These are phyloP conservation scores for Meyerozyma carpophila DNA, from an alignment of 1,139 yeast species.

Conservation along the genomic window DNA sequence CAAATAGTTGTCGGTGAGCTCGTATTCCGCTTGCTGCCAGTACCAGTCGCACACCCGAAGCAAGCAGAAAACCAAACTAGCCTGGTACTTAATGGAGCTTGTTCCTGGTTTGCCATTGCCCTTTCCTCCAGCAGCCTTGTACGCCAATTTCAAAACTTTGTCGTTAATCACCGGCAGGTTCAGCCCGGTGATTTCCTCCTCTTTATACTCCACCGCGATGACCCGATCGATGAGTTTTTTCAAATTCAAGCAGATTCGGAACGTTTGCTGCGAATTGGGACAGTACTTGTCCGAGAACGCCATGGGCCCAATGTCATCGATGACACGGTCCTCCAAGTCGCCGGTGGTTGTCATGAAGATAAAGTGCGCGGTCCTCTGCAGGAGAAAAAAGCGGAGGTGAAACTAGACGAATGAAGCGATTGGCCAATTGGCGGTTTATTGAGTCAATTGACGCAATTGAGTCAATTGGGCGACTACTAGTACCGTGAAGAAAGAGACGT, in stretches of 20 bases:
- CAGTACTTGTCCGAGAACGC: slow-evolving; percentile 14
- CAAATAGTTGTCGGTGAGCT: slow-evolving; percentile 64
- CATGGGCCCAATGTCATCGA: not conserved
- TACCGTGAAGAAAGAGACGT: no score
- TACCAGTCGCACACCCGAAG: slow-evolving; percentile 81
- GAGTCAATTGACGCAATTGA: no score
- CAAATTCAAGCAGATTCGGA: slow-evolving; percentile 69
- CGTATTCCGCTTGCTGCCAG: slow-evolving; percentile 51
- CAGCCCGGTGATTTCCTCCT: slow-evolving; percentile 44
- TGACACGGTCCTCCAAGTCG: slow-evolving; percentile 2
- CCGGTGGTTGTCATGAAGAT: not conserved
- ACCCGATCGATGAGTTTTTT: slow-evolving; percentile 67
- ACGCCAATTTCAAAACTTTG: slow-evolving; percentile 53
- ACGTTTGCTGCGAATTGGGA: slow-evolving; percentile 65
- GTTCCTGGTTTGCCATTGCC: slow-evolving; percentile 56
- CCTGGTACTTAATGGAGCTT: slow-evolving; percentile 58
- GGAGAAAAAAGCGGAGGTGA: not conserved
- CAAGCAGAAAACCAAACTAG: slow-evolving; percentile 63
- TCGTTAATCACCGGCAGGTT: slow-evolving; percentile 61
- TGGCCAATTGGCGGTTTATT: no score
- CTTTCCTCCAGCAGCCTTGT: slow-evolving; percentile 78
- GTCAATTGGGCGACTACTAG: no score
- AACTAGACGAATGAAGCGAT: no score
- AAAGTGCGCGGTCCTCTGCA: not conserved
- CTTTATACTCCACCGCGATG: slow-evolving; percentile 59